phyloP scores from a whole-genome alignment of 768 basidiomycete species.

The Tricholoma sp. region DNA sequence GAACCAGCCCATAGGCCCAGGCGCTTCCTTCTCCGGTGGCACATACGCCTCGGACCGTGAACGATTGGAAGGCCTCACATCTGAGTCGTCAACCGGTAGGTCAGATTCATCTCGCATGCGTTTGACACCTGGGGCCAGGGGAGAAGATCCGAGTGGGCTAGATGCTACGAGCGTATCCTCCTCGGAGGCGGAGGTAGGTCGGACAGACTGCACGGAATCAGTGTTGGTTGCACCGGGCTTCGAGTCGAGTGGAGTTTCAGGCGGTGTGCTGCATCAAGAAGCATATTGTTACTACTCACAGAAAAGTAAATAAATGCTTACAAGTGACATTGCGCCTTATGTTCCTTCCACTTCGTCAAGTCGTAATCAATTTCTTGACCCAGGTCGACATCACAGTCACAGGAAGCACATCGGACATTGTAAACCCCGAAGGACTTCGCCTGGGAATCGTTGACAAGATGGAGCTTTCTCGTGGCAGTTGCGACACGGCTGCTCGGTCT shows the following conservation, averaged over 20 bases:
- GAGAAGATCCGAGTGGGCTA: conserved; percentile 15
- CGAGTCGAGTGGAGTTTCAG: conserved; percentile 3
- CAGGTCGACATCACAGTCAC: conserved; percentile 39
- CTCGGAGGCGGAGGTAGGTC: conserved; percentile 24
- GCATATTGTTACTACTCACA: background rate
- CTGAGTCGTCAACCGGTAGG: conserved; percentile 20
- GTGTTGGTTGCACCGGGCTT: conserved; percentile 4
- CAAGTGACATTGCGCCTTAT: conserved; percentile 46
- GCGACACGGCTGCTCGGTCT: conserved; percentile 59
- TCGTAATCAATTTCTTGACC: conserved; percentile 54
- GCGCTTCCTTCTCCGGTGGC: conserved; percentile 38
- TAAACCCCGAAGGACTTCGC: conserved; percentile 42
- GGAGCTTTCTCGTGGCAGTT: conserved; percentile 56
- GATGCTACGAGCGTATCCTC: conserved; percentile 31
- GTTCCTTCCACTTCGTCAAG: conserved; percentile 55
- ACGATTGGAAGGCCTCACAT: conserved; percentile 45
- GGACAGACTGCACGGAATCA: conserved; percentile 10
- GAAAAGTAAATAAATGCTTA: conserved; percentile 2
- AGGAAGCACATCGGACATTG: conserved; percentile 48
- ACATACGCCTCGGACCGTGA: conserved; percentile 43
- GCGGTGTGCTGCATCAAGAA: background rate
- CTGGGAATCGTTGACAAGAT: conserved; percentile 60
- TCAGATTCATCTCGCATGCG: conserved; percentile 34
- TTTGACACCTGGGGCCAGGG: conserved; percentile 34
- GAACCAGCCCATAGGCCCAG: conserved; percentile 54